These are phyloP conservation scores for Aureobasidium sp. DNA, from an alignment of 2,329 filamentous ascomycete species.

Conservation along the genomic window DNA sequence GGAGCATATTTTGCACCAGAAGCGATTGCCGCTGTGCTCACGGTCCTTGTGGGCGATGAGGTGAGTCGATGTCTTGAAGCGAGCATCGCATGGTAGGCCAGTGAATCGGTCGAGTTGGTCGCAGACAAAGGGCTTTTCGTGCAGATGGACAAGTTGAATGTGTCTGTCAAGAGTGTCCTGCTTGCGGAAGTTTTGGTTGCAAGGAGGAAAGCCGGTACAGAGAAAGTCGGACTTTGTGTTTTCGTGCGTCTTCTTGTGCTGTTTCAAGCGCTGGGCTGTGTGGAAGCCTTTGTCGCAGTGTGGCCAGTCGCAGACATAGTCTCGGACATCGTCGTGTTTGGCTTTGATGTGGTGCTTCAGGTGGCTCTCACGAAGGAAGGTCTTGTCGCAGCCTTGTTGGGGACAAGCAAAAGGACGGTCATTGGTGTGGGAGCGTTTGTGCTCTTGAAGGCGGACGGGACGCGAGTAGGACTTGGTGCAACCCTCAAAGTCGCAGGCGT, in stretches of 20 bases:
- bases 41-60: constrained; percentile 65
- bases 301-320: constrained; percentile 63
- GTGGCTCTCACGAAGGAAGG: constrained; percentile 81
- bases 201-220: constrained; percentile 64
- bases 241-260: constrained; percentile 68
- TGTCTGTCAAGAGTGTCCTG: constrained; percentile 80
- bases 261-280: constrained; percentile 67
- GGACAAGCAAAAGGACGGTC: constrained; percentile 72
- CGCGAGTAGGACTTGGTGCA: constrained; percentile 85
- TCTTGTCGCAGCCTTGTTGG: constrained; percentile 66
- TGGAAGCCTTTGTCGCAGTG: constrained; percentile 75
- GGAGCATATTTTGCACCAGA: constrained; percentile 71
- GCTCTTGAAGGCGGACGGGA: constrained; percentile 69
- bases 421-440: constrained; percentile 78
- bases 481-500: constrained; percentile 64
- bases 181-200: constrained; percentile 76
- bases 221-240: constrained; percentile 65
- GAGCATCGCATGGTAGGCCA: constrained; percentile 53
- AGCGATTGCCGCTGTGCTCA: constrained; percentile 62
- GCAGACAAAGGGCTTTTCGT: constrained; percentile 66
- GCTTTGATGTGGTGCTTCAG: constrained; percentile 79
- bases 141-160: constrained; percentile 67
- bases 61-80: constrained; percentile 66
- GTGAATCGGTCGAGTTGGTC: constrained; percentile 48
- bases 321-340: constrained; percentile 64